phyloP scores from a whole-genome alignment of 352 stramenopile genomes.

The Pythium vanterpoolii region DNA sequence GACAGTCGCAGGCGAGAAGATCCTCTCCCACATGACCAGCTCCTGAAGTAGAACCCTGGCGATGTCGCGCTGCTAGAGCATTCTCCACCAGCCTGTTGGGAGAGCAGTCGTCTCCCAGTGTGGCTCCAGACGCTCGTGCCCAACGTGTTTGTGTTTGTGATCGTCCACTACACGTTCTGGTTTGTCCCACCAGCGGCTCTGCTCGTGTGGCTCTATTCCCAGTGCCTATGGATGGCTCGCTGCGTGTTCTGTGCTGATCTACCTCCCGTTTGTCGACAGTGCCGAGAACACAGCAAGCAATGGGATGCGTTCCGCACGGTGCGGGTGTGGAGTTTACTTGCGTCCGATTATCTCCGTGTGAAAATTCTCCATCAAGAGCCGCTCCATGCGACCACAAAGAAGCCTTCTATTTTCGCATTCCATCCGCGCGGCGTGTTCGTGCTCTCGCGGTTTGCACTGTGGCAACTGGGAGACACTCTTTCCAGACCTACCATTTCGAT shows the following conservation, averaged over 20 bases:
- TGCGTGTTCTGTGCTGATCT: conserved; percentile 35
- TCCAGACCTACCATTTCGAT: conserved; percentile 38
- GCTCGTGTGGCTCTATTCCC: not conserved
- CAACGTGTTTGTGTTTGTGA: conserved; percentile 48
- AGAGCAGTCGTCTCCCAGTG: conserved; percentile 28
- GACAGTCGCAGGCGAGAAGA: not conserved
- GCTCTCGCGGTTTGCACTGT: conserved; percentile 54
- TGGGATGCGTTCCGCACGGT: conserved; percentile 43
- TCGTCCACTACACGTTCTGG: conserved; percentile 75
- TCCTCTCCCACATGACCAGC: not conserved
- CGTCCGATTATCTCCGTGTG: conserved; percentile 39
- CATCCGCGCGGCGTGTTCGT: conserved; percentile 72
- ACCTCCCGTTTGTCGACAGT: conserved; percentile 52
- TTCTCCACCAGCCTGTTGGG: conserved; percentile 39
- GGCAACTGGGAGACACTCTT: conserved; percentile 71
- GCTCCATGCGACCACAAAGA: conserved; percentile 33
- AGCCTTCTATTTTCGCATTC: conserved; percentile 72
- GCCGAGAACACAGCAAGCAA: conserved; percentile 38
- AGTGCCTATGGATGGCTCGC: conserved; percentile 45
- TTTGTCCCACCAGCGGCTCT: conserved; percentile 26
- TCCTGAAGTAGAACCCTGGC: not conserved
- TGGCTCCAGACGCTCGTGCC: conserved; percentile 36
- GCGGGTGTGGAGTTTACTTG: conserved; percentile 42
- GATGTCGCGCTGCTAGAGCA: conserved; percentile 29
- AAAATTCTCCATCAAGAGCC: conserved; percentile 59